phyloP scores from a whole-genome alignment of 208 protist genomes.

The Leishmania gerbilli region DNA sequence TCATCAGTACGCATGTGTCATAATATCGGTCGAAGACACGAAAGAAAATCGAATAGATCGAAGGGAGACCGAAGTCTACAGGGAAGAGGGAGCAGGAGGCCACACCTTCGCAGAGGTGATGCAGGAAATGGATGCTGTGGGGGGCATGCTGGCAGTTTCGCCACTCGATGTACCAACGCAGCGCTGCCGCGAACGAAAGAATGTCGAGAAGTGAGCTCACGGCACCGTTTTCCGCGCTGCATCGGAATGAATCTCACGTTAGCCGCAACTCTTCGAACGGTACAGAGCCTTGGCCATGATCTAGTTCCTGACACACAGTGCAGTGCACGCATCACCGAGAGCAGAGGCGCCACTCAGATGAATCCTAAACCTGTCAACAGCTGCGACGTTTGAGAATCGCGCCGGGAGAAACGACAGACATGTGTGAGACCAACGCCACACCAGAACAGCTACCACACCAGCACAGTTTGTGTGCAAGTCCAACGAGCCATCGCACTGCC shows the following conservation, averaged over 20 bases:
- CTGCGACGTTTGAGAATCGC: no score
- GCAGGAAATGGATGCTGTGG: not conserved
- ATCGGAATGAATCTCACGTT: not conserved
- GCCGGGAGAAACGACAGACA: no score
- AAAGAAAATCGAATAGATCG: not conserved
- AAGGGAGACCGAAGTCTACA: not conserved
- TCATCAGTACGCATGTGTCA: not conserved
- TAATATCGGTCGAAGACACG: not conserved
- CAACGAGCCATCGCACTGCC: no score
- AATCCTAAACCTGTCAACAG: no score
- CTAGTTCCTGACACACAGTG: not conserved
- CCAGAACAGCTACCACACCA: no score
- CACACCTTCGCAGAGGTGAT: not conserved
- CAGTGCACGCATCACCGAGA: no score
- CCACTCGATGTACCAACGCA: not conserved
- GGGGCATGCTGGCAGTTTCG: not conserved
- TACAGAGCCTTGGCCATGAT: not conserved
- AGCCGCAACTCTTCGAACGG: not conserved
- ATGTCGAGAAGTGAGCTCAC: conserved; percentile 4
- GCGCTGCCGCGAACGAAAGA: not conserved
- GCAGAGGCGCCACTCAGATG: no score
- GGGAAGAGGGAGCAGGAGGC: not conserved
- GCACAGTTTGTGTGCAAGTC: no score
- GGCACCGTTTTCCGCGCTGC: not conserved
- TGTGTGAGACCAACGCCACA: no score